These are phyloP conservation scores for Lentinula guzmanii DNA, from an alignment of 768 basidiomycete genomes.

Conservation along the genomic window DNA sequence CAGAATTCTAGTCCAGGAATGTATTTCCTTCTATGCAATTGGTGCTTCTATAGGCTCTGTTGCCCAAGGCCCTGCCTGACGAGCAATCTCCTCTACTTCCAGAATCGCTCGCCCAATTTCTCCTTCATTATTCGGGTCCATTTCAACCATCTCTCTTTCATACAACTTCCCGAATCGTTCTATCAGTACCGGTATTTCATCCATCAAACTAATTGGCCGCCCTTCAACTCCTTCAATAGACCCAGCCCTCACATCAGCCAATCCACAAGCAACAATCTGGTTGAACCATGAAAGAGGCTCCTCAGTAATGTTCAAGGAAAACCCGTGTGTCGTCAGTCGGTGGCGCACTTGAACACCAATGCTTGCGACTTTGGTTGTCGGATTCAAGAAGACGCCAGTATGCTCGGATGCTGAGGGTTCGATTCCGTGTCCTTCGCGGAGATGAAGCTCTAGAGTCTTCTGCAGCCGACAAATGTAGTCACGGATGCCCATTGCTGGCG, in stretches of 20 bases:
- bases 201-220: conserved; percentile 32
- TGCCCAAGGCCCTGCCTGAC: conserved; percentile 35
- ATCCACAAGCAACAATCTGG: conserved; percentile 84
- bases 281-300: conserved; percentile 87
- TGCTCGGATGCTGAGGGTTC: conserved; percentile 59
- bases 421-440: conserved; percentile 56
- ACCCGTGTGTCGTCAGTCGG: conserved; percentile 91
- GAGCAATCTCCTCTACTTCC: conserved; percentile 39
- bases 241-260: conserved; percentile 75
- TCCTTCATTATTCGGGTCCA: conserved; percentile 36
- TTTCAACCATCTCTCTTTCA: conserved; percentile 39
- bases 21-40: not conserved
- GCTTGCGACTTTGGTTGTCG: conserved; percentile 83
- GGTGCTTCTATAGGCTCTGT: not conserved
- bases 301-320: conserved; percentile 82
- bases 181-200: conserved; percentile 48
- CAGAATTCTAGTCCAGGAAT: not conserved
- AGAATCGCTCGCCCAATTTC: conserved; percentile 43
- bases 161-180: conserved; percentile 40
- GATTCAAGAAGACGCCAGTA: conserved; percentile 85
- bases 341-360: conserved; percentile 97
- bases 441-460: conserved; percentile 56
- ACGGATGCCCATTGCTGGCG: conserved; percentile 64
- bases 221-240: conserved; percentile 49
- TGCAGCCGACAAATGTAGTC: conserved; percentile 87